Percentiles rank a stretch among this genome's conserved stretches.
These are phyloP conservation scores for Candida boleticola DNA, from an alignment of 805 yeast species.

Conservation along the genomic window DNA sequence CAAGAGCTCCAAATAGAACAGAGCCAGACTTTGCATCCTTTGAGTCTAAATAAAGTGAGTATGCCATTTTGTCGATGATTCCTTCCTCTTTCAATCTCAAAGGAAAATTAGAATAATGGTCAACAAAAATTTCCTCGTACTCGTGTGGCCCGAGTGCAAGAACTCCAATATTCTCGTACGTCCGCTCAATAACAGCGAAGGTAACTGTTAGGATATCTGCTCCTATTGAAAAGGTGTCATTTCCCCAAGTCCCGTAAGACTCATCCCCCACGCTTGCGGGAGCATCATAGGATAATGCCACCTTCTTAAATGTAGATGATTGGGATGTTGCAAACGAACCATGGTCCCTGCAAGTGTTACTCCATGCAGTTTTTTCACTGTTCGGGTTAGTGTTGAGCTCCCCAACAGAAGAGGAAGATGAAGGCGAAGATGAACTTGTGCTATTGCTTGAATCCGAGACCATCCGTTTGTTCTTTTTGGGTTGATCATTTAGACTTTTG, in stretches of 20 bases:
- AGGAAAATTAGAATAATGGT: constrained; percentile 38
- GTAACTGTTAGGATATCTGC: not conserved
- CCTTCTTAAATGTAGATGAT: too few relatives aligned
- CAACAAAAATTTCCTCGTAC: constrained; percentile 5
- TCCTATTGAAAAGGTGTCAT: constrained; percentile 11
- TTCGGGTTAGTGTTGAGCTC: too few relatives aligned
- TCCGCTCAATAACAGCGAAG: not conserved
- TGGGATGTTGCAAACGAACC: too few relatives aligned
- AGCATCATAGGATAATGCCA: too few relatives aligned
- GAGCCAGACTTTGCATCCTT: constrained; percentile 26
- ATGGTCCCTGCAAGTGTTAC: too few relatives aligned
- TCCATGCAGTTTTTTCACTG: too few relatives aligned
- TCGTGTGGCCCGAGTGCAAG: constrained; percentile 18
- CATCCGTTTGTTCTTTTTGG: too few relatives aligned
- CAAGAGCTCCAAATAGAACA: constrained; percentile 43
- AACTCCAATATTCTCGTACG: constrained; percentile 10
- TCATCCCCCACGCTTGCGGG: too few relatives aligned
- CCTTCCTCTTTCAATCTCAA: constrained; percentile 31
- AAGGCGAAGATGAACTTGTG: too few relatives aligned
- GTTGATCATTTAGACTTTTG: too few relatives aligned
- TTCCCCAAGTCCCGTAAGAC: constrained; percentile 15
- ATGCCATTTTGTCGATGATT: constrained; percentile 28
- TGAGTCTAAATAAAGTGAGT: constrained; percentile 35
- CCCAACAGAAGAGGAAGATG: too few relatives aligned
- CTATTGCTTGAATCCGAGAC: too few relatives aligned